phyloP scores from a whole-genome alignment of 768 basidiomycete genomes.

The Amanita muscaria region DNA sequence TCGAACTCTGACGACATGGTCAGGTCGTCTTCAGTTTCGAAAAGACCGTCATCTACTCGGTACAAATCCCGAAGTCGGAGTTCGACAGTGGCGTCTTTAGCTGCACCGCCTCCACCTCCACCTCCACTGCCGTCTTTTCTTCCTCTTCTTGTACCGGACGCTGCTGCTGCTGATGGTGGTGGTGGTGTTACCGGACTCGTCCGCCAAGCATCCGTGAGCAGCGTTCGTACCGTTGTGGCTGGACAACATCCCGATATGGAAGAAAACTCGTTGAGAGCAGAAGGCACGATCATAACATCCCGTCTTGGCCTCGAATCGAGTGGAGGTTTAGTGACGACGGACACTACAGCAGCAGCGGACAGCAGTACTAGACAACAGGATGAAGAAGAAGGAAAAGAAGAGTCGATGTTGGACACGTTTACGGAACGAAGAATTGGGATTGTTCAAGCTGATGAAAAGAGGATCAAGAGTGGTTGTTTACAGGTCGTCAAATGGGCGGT shows the following conservation, averaged over 20 bases:
- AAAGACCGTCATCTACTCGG: conserved; percentile 23
- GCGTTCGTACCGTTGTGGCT: conserved; percentile 63
- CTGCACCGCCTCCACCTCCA: conserved; percentile 35
- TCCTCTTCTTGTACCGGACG: too few relatives aligned
- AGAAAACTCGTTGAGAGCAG: conserved; percentile 14
- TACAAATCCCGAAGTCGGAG: conserved; percentile 47
- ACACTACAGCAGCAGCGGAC: too few relatives aligned
- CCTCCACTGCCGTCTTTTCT: too few relatives aligned
- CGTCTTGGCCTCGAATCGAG: too few relatives aligned
- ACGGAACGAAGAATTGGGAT: conserved; percentile 34
- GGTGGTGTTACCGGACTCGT: too few relatives aligned
- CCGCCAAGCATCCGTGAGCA: conserved; percentile 53
- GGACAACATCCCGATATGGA: conserved; percentile 33
- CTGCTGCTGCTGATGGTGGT: conserved; percentile 11
- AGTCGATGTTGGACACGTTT: conserved; percentile 14
- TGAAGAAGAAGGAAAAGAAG: conserved; percentile 10
- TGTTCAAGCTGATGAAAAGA: conserved; percentile 40
- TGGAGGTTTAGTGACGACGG: too few relatives aligned
- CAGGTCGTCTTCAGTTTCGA: conserved; percentile 24
- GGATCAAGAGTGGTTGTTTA: conserved; percentile 48
- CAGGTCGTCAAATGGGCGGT: conserved; percentile 43
- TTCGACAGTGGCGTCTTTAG: conserved; percentile 57
- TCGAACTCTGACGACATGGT: conserved; percentile 31
- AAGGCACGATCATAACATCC: conserved; percentile 23
- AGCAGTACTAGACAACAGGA: conserved; percentile 15